Evolutionary conservation across 2,329 filamentous ascomycete species (phyloP), one percentile per base, ranked within the genome.

Genomic region (Fusarium chlamydosporum): DNA sequence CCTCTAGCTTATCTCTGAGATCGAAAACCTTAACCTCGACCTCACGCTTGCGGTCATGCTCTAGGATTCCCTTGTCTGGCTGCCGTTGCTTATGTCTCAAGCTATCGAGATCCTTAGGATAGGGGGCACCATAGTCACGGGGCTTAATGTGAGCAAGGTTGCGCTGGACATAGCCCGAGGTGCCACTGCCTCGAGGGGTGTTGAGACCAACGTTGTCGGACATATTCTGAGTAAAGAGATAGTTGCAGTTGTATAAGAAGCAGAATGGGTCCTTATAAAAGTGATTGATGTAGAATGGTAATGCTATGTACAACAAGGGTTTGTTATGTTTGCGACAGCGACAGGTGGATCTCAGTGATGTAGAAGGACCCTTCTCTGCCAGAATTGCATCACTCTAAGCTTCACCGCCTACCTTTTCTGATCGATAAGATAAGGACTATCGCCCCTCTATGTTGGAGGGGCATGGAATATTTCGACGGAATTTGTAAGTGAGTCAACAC

Each of bases 201-300:
- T 91, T 90, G 75, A 99, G 93, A 60, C 96, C 96, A 76, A 99
- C 96, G 83, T 99, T 99, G 71, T 96, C 94, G 64, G 94, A 96
- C 96, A 98, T 98, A 6, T 12, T 20, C 23, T 51, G n/a, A 10
- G 33, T 18, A 16, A 26, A 18, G 4, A 7, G 4, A 18, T 18
- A 12, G 27, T 13, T 9, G 7, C 10, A 12, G 31, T 48, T 27
- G 41, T 26, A 15, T 15, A 15, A 33, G 16, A 18, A 9, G 13
- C 6, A 29, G 18, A 15, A 20, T 18, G n/a, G 20, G 12, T 7
- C 8, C 7, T 16, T 16, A 11, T 7, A 26, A 15, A 16, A 23
- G 23, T 20, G 37, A 29, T 31, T 37, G 34, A 37, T 26, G 16
- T 11, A n/a, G 20, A 47, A 57, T 53, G 27, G 27, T 20, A 41